Base-by-base conservation (phyloP, 1,139 yeast genomes). In the Candida sp. region DNA sequence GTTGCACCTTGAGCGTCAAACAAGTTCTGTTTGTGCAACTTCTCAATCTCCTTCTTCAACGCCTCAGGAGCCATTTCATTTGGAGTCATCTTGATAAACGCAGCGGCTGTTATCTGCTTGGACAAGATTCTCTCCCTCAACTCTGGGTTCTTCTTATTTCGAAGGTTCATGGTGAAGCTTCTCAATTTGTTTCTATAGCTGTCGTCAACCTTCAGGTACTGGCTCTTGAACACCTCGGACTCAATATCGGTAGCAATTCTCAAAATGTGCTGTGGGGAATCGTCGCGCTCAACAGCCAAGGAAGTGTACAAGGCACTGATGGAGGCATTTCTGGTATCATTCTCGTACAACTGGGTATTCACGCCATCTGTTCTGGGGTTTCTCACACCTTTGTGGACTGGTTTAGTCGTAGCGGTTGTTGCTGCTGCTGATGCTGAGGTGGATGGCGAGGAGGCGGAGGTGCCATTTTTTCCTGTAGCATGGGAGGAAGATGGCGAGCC, bases 1-100 rank as follows among this genome's bases (percentile, higher is more conserved):
- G 91, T 92, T n/a, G 99, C 98, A 59, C 98, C 98, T 71, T 91
- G 98, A 3, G 99, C 99, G 67, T 94, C 96, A 72, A 90, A 93
- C 66, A 94, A 78, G 70, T 96, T 96, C 68, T 90, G 88, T 66
- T 90, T 88, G 65, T 90, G 91, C 61, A 94, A 81, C 62, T 89
- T 86, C 63, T 92, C 96, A 59, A 93, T 80, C 66, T 92, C 96
- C 67, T 88, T 83, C 71, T 89, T 90, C 59, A 94, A 81, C 7
- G 87, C 76, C 63, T 91, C 98, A 2, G 98, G 96, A 0, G 98
- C 98, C 86, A 94, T 81, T 58, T 94, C 99, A 63, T 88, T 91
- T 7, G 98, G 96, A 34, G 86, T 76, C 96, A 96, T 93, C 42
- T 73, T 81, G 49, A 88, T 87, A 59, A 94, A 82, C 44, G 84